Conservation (phyloP, 495 filamentous ascomycete species). For the Xylaria cubensis region DNA sequence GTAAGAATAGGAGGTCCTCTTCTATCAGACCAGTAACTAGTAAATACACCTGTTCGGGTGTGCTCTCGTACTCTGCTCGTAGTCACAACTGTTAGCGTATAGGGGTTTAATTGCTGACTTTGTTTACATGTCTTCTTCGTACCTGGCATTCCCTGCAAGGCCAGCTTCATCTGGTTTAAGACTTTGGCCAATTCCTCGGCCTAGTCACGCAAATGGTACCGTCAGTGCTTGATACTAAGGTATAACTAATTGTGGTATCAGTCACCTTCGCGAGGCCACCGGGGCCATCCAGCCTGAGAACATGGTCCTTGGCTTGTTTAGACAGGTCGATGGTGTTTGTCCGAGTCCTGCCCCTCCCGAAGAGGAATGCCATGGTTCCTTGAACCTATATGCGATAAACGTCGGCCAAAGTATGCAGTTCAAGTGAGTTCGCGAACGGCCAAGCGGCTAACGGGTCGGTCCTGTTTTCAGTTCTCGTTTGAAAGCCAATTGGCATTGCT, state of each 20-base stretch:
- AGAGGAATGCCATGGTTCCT: constrained; percentile 85
- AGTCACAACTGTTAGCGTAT: constrained; percentile 12
- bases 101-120: background rate
- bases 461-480: constrained; percentile 12
- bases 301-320: constrained; percentile 61
- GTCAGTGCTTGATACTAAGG: constrained; percentile 24
- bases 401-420: constrained; percentile 13
- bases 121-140: constrained; percentile 28
- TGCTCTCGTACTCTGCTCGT: constrained; percentile 76
- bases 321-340: constrained; percentile 59
- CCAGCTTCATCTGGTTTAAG: constrained; percentile 80
- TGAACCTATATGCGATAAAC: background rate
- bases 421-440: background rate
- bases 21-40: constrained; percentile 81
- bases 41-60: constrained; percentile 82
- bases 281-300: constrained; percentile 60
- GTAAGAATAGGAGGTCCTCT: constrained; percentile 84
- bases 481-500: constrained; percentile 12
- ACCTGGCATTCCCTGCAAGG: constrained; percentile 86
- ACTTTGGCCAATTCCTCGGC: constrained; percentile 79
- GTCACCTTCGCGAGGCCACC: constrained; percentile 59
- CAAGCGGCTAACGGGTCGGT: background rate
- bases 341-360: constrained; percentile 70
- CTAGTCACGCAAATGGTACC: constrained; percentile 32
- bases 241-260: constrained; percentile 23